These are phyloP conservation scores for Penicillium hesseltinei DNA, from an alignment of 2,329 filamentous ascomycete species.

Conservation along the genomic window DNA sequence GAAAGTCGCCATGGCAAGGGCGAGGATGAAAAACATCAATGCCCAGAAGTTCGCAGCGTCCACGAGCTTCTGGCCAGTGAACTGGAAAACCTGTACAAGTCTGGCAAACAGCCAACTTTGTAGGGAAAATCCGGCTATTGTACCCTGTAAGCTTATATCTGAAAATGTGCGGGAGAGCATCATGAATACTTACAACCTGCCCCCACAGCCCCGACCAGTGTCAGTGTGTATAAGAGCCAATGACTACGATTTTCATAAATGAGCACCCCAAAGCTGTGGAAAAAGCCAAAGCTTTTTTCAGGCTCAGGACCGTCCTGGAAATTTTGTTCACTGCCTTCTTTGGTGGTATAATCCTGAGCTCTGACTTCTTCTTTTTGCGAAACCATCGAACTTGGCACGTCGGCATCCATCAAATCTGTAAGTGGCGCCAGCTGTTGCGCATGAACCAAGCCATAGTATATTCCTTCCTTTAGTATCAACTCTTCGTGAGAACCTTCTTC, in stretches of 20 bases:
- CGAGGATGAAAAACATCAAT: slow-evolving; percentile 57
- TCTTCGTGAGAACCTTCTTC: slow-evolving; percentile 75
- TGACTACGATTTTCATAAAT: not conserved
- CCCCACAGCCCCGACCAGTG: not conserved
- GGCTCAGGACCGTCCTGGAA: not conserved
- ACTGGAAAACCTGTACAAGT: slow-evolving; percentile 49
- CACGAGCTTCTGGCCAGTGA: slow-evolving; percentile 39
- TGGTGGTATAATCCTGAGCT: not conserved
- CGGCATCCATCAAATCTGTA: not conserved
- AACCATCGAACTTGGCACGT: not conserved
- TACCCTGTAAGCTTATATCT: not conserved
- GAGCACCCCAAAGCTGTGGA: not conserved
- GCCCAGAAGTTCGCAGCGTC: slow-evolving; percentile 51
- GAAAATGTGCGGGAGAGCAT: not conserved
- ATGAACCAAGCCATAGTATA: slow-evolving; percentile 67
- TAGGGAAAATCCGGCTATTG: slow-evolving; percentile 31
- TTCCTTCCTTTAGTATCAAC: slow-evolving; percentile 60
- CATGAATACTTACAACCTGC: slow-evolving; percentile 1
- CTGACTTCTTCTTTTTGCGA: not conserved
- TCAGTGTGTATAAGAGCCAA: slow-evolving; percentile 1
- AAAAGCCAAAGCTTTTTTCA: not conserved
- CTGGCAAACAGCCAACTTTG: slow-evolving; percentile 49
- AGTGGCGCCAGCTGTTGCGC: slow-evolving; percentile 35
- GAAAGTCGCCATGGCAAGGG: slow-evolving; percentile 46
- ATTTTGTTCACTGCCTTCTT: not conserved